Evolutionary conservation across 2,329 filamentous ascomycete species (phyloP), one percentile per base, ranked within the genome.

Genomic region (Exophiala viscosa): DNA sequence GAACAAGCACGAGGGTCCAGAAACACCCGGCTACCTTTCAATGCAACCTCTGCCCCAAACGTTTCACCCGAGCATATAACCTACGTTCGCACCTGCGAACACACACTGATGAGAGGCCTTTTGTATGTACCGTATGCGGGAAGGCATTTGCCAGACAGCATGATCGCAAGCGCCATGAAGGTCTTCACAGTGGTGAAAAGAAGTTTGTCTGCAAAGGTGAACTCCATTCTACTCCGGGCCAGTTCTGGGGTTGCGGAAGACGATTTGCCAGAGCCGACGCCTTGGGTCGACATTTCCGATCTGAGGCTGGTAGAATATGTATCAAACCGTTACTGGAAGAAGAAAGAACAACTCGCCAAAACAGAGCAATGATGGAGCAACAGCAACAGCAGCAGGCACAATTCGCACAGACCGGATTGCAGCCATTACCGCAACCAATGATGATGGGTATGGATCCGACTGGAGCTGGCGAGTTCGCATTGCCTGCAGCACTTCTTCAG

Each of bases 1-100:
- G 73, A 32, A 77, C 78, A 52, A 67, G 83, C 5, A 95, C 93
- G 68, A 85, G 93, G n/a, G 85, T 90, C 1, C 93, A 99, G 69
- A 99, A 99, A 67, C 93, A 99, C 63, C 93, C 93, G 0, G 93
- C 93, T 5, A 99, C 91, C 0, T 99, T 97, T 72, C 91, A 97
- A 67, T 99, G 93, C 69, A 88, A 74, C 8, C 76, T 97, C 7
- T 99, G 93, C 64, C 91, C 93, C 0, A 99, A 99, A 71, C 84
- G 90, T 13, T 99, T 99, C 67, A 99, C 93, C 0, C 83, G 93
- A 52, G 93, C 93, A 0, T 99, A 99, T 73, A 99, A 99, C 66
- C 75, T 99, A 49, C 88, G 93, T 11, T 97, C 92, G 39, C 93
- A 99, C 73, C 73, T 97, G 54, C 87, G 93, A 42, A 99, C 93